phyloP scores from a whole-genome alignment of 352 stramenopile genomes.

The Phytophthora foliorum region DNA sequence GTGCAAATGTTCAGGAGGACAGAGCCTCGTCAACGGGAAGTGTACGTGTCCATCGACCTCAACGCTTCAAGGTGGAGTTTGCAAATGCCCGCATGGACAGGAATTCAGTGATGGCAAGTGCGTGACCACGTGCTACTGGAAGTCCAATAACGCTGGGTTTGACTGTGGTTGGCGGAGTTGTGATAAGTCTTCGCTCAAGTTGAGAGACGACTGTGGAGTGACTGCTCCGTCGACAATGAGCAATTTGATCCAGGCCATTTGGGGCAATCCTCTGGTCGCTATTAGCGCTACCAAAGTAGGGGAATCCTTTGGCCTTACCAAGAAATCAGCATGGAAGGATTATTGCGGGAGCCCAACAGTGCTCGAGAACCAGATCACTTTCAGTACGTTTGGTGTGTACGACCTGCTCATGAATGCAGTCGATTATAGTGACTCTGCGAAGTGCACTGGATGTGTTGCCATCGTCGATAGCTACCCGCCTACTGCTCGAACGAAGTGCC shows the following conservation, averaged over 20 bases:
- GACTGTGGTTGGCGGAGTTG: slow-evolving; percentile 2
- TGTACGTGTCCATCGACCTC: slow-evolving; percentile 5
- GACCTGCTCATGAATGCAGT: slow-evolving; percentile 34
- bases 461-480: slow-evolving; percentile 35
- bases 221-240: slow-evolving; percentile 11
- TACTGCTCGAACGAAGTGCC: slow-evolving; percentile 13
- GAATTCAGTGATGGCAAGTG: neutral
- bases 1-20: slow-evolving; percentile 3
- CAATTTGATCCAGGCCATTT: slow-evolving; percentile 20
- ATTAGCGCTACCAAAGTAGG: slow-evolving; percentile 26
- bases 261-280: slow-evolving; percentile 12
- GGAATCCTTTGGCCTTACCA: neutral
- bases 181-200: slow-evolving; percentile 1
- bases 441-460: slow-evolving; percentile 22
- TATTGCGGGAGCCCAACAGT: slow-evolving; percentile 10
- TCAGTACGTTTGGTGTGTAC: slow-evolving; percentile 39
- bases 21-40: neutral
- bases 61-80: neutral
- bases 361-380: slow-evolving; percentile 29
- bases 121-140: slow-evolving; percentile 24
- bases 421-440: slow-evolving; percentile 25
- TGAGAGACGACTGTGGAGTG: slow-evolving; percentile 16
- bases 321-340: slow-evolving; percentile 21
- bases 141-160: slow-evolving; percentile 7
- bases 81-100: neutral